Conservation (phyloP, 2,329 filamentous ascomycete genomes). For the Diaporthe helianthi region DNA sequence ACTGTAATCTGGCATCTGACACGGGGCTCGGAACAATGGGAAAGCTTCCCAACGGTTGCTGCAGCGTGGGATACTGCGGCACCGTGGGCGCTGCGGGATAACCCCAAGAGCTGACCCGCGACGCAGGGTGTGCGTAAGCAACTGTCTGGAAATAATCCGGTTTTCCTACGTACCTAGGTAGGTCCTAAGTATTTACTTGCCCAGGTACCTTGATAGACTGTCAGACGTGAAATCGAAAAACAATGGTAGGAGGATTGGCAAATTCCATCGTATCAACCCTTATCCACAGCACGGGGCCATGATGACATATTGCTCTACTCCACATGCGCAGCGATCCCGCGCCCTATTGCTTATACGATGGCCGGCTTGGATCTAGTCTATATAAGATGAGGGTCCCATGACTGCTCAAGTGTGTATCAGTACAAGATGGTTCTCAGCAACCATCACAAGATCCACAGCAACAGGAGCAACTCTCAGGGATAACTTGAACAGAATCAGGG, state of each 20-base stretch:
- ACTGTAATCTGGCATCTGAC: too few relatives aligned
- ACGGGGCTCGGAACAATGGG: neutral
- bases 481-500: too few relatives aligned
- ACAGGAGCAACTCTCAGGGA: neutral
- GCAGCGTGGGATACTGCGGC: neutral
- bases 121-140: conserved; percentile 11
- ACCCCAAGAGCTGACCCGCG: neutral
- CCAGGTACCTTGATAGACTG: neutral
- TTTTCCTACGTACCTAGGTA: too few relatives aligned
- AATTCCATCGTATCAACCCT: too few relatives aligned
- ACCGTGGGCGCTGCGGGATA: too few relatives aligned
- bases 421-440: neutral
- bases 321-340: neutral
- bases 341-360: neutral
- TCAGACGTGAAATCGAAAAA: neutral
- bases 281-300: neutral
- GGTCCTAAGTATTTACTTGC: too few relatives aligned
- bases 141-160: neutral
- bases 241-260: neutral
- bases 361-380: neutral
- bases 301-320: neutral
- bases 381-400: neutral
- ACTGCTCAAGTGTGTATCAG: too few relatives aligned
- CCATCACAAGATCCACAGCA: neutral
- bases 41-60: too few relatives aligned